Evolutionary conservation across 2,329 filamentous ascomycete species (phyloP).

Genomic region (Diaporthe nobilis): DNA sequence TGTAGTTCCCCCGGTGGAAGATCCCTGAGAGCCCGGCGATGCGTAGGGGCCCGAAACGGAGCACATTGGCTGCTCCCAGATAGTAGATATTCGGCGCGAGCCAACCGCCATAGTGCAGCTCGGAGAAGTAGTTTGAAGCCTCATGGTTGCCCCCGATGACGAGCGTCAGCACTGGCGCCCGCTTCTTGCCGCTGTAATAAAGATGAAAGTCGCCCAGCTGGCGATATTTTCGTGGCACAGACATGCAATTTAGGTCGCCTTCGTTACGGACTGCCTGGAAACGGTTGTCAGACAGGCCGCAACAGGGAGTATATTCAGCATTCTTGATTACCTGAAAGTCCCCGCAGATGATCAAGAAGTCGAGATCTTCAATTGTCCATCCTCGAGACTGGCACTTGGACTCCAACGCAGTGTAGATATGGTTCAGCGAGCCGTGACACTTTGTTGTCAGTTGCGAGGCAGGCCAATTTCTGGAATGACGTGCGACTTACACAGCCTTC

Average conservation of each 20-base stretch:
- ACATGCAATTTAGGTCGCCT: constrained; percentile 19
- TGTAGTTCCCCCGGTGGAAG: constrained; percentile 10
- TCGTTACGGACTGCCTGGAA: constrained; percentile 16
- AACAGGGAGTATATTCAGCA: background rate
- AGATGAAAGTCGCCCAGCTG: constrained; percentile 16
- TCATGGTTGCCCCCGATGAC: constrained; percentile 21
- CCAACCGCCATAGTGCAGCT: constrained; percentile 20
- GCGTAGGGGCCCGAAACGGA: constrained; percentile 13
- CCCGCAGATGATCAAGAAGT: constrained; percentile 16
- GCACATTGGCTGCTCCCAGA: background rate
- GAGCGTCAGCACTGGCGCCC: constrained; percentile 10
- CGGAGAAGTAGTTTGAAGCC: constrained; percentile 19
- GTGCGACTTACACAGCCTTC: constrained; percentile 18
- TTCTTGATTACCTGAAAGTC: constrained; percentile 19
- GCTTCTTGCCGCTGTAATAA: constrained; percentile 18
- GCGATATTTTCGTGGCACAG: constrained; percentile 21
- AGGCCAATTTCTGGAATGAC: background rate
- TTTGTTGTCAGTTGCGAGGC: constrained; percentile 22
- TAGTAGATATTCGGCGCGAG: constrained; percentile 19
- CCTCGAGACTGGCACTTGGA: constrained; percentile 14
- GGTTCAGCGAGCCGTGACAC: constrained; percentile 13
- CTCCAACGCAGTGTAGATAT: constrained; percentile 10
- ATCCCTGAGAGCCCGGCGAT: constrained; percentile 22
- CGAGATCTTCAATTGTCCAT: constrained; percentile 5
- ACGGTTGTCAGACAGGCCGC: background rate